A percentile compares a stretch with the other conserved stretches of the same genome.
Evolutionary conservation across 2,329 filamentous ascomycete species (phyloP).

Genomic region (Scytalidium sp.): DNA sequence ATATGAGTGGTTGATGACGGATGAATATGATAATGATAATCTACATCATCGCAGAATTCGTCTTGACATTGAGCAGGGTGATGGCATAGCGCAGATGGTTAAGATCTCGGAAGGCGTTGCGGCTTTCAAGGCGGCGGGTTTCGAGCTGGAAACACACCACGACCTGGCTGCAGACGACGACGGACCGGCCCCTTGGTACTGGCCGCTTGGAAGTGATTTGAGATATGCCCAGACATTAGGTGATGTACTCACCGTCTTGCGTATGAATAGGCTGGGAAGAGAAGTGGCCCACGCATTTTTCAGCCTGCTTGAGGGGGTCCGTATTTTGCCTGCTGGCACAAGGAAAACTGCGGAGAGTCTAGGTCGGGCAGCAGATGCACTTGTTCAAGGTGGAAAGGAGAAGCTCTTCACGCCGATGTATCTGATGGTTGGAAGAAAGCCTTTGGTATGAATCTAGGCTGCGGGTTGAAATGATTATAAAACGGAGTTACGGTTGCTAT

Average conservation of each 20-base stretch:
- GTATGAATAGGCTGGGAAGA: slow-evolving; percentile 87
- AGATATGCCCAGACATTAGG: slow-evolving; percentile 75
- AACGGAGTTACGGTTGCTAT: no score
- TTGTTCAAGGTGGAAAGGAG: slow-evolving; percentile 82
- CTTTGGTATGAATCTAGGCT: slow-evolving; percentile 34
- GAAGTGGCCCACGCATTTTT: slow-evolving; percentile 74
- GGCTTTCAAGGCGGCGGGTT: slow-evolving; percentile 86
- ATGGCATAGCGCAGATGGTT: slow-evolving; percentile 98
- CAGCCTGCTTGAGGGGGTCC: slow-evolving; percentile 71
- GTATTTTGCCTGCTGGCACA: slow-evolving; percentile 78
- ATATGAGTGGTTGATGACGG: slow-evolving; percentile 99
- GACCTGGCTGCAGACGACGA: slow-evolving; percentile 74
- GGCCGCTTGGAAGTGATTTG: slow-evolving; percentile 82
- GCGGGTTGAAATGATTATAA: no score
- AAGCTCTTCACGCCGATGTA: slow-evolving; percentile 99
- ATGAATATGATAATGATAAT: slow-evolving; percentile 89
- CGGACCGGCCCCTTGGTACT: slow-evolving; percentile 83
- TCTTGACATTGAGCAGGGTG: slow-evolving; percentile 93
- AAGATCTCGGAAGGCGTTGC: slow-evolving; percentile 76
- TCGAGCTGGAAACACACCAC: slow-evolving; percentile 80
- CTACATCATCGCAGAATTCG: slow-evolving; percentile 85
- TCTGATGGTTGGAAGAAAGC: slow-evolving; percentile 91
- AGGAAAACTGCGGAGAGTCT: slow-evolving; percentile 93
- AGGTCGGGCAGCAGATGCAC: slow-evolving; percentile 74
- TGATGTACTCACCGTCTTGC: slow-evolving; percentile 79